These are phyloP conservation scores for Berkeleyomyces basicola DNA, from an alignment of 2,329 filamentous ascomycete genomes.

Conservation along the genomic window DNA sequence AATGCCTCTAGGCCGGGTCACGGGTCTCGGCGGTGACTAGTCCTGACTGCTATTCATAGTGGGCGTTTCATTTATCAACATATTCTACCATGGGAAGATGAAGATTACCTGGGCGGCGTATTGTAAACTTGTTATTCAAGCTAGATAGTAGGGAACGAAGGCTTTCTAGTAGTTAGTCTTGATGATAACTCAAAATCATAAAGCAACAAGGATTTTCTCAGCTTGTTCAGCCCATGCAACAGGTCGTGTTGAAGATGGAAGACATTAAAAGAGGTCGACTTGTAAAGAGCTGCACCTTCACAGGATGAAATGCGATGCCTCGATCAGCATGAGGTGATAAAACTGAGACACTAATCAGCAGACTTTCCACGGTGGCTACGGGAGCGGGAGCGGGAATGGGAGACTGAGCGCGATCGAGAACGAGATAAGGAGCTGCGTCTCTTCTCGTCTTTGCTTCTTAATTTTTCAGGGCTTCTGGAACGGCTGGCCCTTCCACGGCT, in stretches of 20 bases:
- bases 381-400: constrained; percentile 9
- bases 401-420: constrained; percentile 7
- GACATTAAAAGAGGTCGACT: background rate
- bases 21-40: too few species aligned
- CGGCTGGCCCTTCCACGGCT: constrained; percentile 7
- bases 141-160: background rate
- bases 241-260: background rate
- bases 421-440: constrained; percentile 13
- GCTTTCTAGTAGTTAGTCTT: constrained; percentile 5
- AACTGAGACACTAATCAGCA: constrained; percentile 33
- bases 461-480: constrained; percentile 9
- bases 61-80: too few species aligned
- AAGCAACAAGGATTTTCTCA: constrained; percentile 1
- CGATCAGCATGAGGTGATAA: background rate
- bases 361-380: constrained; percentile 28
- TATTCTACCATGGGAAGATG: too few species aligned
- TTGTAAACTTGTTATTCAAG: background rate
- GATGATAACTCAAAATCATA: background rate
- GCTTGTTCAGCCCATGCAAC: background rate
- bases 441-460: background rate
- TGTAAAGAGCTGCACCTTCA: background rate
- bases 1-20: too few species aligned
- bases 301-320: background rate
- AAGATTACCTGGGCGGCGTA: too few species aligned
- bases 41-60: too few species aligned